Evolutionary conservation across 371 early-diverging fungal species (phyloP).

Genomic region (Nematocida ausubeli): DNA sequence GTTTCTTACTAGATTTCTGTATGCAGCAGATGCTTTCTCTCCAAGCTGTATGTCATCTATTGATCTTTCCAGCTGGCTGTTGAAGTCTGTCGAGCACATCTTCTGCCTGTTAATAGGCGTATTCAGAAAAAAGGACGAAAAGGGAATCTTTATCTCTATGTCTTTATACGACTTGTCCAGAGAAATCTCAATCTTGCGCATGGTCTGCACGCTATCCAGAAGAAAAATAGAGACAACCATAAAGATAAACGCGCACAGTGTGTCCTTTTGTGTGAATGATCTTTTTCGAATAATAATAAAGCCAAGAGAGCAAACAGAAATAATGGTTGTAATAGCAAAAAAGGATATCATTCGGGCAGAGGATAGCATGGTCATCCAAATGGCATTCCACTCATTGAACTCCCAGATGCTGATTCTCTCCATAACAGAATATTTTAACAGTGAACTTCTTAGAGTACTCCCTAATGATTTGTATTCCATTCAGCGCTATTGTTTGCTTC

Average conservation of each 20-base stretch:
- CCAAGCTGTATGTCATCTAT: not conserved
- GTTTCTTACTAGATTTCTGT: not conserved
- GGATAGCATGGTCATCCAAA: slow-evolving; percentile 18
- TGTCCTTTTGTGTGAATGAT: slow-evolving; percentile 47
- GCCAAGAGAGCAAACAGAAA: not conserved
- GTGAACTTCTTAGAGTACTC: slow-evolving; percentile 15
- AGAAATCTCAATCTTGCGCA: slow-evolving; percentile 13
- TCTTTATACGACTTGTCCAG: slow-evolving; percentile 32
- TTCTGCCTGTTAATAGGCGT: not conserved
- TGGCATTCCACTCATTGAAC: not conserved
- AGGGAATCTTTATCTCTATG: slow-evolving; percentile 7
- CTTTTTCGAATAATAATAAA: slow-evolving; percentile 31
- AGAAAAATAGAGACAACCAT: slow-evolving; percentile 50
- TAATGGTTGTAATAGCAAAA: not conserved
- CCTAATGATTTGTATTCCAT: slow-evolving; percentile 43
- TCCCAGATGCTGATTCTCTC: slow-evolving; percentile 35
- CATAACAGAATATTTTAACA: slow-evolving; percentile 7
- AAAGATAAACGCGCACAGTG: slow-evolving; percentile 46
- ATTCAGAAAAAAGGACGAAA: not conserved
- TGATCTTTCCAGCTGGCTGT: not conserved
- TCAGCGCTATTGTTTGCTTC: not conserved
- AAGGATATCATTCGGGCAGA: not conserved
- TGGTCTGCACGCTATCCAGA: slow-evolving; percentile 46
- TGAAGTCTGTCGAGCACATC: slow-evolving; percentile 7
- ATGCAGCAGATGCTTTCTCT: not conserved